Percentiles rank a stretch among this genome's conserved stretches.
These are phyloP conservation scores for Colletotrichum tanaceti DNA, from an alignment of 2,329 filamentous ascomycete species.

Conservation along the genomic window DNA sequence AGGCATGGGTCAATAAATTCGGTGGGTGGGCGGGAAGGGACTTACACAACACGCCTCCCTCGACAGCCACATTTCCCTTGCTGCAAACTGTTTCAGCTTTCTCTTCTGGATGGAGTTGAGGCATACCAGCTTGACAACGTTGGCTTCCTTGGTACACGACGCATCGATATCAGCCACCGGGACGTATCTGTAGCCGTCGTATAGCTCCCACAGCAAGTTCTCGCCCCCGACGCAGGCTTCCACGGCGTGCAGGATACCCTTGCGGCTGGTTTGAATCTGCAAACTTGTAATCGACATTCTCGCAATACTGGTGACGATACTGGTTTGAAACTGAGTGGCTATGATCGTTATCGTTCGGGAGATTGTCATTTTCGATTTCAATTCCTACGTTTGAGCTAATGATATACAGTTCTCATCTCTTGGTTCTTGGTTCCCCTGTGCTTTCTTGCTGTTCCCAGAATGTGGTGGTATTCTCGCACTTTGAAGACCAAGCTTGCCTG, in stretches of 20 bases:
- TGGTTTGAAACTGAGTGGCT: background rate
- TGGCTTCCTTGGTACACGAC: constrained; percentile 7
- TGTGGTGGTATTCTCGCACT: background rate
- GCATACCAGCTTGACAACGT: background rate
- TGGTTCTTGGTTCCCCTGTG: background rate
- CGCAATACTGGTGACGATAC: background rate
- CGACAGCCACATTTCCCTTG: background rate
- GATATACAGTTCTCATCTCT: background rate
- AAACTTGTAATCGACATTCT: background rate
- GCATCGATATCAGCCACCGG: background rate
- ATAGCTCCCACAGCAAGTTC: background rate
- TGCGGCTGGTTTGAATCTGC: background rate
- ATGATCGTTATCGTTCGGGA: background rate
- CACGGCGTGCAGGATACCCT: constrained; percentile 1
- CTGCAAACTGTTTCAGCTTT: constrained; percentile 9
- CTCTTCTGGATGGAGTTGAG: background rate
- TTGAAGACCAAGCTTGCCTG: too few species aligned
- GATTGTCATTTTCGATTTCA: background rate
- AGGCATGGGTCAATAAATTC: background rate
- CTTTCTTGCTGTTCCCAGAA: background rate
- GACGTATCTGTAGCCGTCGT: constrained; percentile 4
- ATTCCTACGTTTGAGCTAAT: background rate
- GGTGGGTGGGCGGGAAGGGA: too few species aligned
- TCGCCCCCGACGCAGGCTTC: background rate
- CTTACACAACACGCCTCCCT: constrained; percentile 16